phyloP scores from a whole-genome alignment of 768 basidiomycete species.

The Russula ochroleuca region DNA sequence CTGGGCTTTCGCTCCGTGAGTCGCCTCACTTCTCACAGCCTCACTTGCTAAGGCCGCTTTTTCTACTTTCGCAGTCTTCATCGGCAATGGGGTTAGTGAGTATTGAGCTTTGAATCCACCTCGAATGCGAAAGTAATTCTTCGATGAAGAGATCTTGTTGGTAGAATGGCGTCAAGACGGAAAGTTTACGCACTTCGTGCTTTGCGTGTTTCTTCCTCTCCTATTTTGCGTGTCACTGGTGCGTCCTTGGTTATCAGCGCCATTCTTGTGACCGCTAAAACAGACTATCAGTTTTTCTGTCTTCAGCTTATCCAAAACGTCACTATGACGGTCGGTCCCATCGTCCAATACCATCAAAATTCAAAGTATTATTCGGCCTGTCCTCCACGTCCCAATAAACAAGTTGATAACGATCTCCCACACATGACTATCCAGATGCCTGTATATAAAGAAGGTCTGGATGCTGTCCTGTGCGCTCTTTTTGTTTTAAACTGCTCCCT shows the following conservation, averaged over 20 bases:
- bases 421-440: slow-evolving; percentile 55
- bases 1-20: slow-evolving; percentile 35
- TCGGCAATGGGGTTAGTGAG: slow-evolving; percentile 55
- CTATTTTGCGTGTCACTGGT: slow-evolving; percentile 47
- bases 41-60: slow-evolving; percentile 10
- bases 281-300: slow-evolving; percentile 35
- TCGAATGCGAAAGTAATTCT: neutral
- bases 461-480: slow-evolving; percentile 44
- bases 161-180: slow-evolving; percentile 50
- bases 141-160: slow-evolving; percentile 42
- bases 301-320: slow-evolving; percentile 42
- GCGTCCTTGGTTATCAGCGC: slow-evolving; percentile 16
- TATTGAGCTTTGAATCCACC: neutral
- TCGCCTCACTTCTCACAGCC: neutral
- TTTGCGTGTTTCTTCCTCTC: slow-evolving; percentile 40
- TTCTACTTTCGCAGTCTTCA: slow-evolving; percentile 46
- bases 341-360: slow-evolving; percentile 50
- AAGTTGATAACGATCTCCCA: slow-evolving; percentile 43
- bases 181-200: slow-evolving; percentile 40
- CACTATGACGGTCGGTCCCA: slow-evolving; percentile 46
- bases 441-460: slow-evolving; percentile 54
- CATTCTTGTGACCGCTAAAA: neutral
- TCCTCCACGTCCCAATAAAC: slow-evolving; percentile 41
- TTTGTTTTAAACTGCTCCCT: slow-evolving; percentile 14
- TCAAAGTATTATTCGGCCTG: slow-evolving; percentile 51